Percentiles rank a stretch among this genome's conserved stretches.
phyloP scores from a whole-genome alignment of 2,329 filamentous ascomycete species.

The Pseudocercospora fijiensis region DNA sequence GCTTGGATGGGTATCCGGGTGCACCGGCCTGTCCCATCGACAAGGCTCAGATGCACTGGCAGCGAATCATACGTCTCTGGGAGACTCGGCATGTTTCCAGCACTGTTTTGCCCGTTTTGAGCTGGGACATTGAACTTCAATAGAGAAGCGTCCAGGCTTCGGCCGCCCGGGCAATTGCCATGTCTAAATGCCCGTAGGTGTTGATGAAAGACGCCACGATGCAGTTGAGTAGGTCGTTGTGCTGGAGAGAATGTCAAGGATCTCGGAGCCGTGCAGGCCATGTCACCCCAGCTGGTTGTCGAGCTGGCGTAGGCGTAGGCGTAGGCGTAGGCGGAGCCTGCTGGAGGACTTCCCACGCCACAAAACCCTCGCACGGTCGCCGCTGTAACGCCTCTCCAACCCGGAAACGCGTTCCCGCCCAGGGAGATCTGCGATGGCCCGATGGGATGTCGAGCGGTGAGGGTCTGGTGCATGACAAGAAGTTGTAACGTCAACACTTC shows the following conservation, averaged over 20 bases:
- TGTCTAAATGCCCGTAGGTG: neutral
- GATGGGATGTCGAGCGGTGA: neutral
- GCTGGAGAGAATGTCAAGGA: neutral
- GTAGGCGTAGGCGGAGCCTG: too few species aligned
- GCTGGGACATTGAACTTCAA: neutral
- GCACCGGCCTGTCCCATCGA: slow-evolving; percentile 1
- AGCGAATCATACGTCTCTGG: slow-evolving; percentile 12
- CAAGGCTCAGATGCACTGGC: slow-evolving; percentile 13
- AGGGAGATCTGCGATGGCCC: neutral
- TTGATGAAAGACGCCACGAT: neutral
- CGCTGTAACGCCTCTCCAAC: neutral
- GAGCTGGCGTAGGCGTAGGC: slow-evolving; percentile 5
- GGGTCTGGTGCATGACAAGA: neutral
- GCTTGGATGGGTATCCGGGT: slow-evolving; percentile 9
- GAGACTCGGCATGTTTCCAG: slow-evolving; percentile 16
- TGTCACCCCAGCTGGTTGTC: slow-evolving; percentile 4
- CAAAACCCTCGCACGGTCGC: slow-evolving; percentile 19
- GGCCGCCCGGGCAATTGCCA: neutral
- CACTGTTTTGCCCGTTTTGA: slow-evolving; percentile 8
- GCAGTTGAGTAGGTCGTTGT: neutral
- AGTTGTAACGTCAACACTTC: neutral
- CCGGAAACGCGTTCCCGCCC: slow-evolving; percentile 1
- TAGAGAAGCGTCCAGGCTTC: neutral
- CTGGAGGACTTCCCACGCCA: slow-evolving; percentile 13
- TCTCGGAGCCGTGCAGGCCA: neutral